Evolutionary conservation across 2,329 filamentous ascomycete genomes (phyloP), one percentile per base, ranked within the genome.

Genomic region (Hypomyces perniciosus): DNA sequence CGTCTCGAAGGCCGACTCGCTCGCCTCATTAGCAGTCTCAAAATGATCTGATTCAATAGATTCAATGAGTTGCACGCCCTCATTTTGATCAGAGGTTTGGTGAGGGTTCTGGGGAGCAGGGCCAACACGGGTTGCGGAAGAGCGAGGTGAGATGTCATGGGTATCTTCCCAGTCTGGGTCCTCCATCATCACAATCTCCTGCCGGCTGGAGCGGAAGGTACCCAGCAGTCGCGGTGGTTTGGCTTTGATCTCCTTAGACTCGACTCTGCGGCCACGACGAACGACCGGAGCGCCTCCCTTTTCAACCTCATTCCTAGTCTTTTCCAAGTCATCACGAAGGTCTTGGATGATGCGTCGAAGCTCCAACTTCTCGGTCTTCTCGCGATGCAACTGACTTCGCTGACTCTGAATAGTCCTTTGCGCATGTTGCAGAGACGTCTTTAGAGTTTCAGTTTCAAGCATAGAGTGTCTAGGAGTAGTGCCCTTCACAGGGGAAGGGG

Each of bases 281-380:
- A 65, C 80, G 66, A 74, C 60, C 48, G 68, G 60, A 26, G 70
- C 66, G 45, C 68, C 66, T 26, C 56, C 65, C 43, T 70, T 71
- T 31, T 81, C 79, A 20, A 46, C 47, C 38, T 54, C 48, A 51
- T 74, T 81, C 53, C 84, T 80, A 43, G 81, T 70, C 68, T 90
- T 78, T 62, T 87, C 93, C 29, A 99, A 73, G 62, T 99, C 93
- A 65, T 99, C 93, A 34, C 91, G 84, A 27, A 92, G 86, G 62
- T 99, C 93, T 71, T 97, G 92, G 30, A 97, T 81, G 80, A 99
- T 89, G 53, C 92, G 87, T 70, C 90, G 91, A 48, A 97, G 80
- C 69, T 99, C 93, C 29, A 97, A 81, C 75, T 96, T 99, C 69
- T 99, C 93, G 0, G 92, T 96, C 83, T 97, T 99, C 69, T 99